phyloP scores from a whole-genome alignment of 2,329 filamentous ascomycete genomes.

The Fusarium fujikuroi region DNA sequence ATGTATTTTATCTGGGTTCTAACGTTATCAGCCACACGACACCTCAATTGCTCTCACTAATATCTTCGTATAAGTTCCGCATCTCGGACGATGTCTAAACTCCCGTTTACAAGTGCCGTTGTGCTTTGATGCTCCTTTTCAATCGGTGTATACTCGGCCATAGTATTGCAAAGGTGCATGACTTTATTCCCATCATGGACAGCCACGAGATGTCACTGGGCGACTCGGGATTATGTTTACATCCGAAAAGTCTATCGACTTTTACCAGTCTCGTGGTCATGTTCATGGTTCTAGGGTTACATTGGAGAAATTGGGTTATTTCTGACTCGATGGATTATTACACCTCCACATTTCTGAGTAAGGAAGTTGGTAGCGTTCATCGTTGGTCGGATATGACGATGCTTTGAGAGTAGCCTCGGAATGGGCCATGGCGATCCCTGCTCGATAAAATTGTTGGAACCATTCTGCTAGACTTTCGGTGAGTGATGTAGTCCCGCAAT shows the following conservation, averaged over 20 bases:
- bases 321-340: neutral
- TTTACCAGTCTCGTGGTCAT: constrained; percentile 4
- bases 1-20: neutral
- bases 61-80: neutral
- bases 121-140: neutral
- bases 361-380: neutral
- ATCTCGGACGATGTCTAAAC: neutral
- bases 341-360: constrained; percentile 20
- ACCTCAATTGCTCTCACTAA: neutral
- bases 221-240: constrained; percentile 1
- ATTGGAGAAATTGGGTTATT: neutral
- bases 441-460: neutral
- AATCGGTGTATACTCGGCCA: constrained; percentile 11
- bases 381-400: neutral
- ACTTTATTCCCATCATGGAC: neutral
- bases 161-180: neutral
- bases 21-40: neutral
- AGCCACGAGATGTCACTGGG: neutral
- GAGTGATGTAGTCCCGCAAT: neutral
- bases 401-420: neutral
- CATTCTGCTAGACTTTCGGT: neutral
- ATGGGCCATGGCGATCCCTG: neutral
- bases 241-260: constrained; percentile 13
- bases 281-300: constrained; percentile 6
- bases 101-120: constrained; percentile 15